phyloP scores from a whole-genome alignment of 2,329 filamentous ascomycete species.

The Dactylella cylindrospora region DNA sequence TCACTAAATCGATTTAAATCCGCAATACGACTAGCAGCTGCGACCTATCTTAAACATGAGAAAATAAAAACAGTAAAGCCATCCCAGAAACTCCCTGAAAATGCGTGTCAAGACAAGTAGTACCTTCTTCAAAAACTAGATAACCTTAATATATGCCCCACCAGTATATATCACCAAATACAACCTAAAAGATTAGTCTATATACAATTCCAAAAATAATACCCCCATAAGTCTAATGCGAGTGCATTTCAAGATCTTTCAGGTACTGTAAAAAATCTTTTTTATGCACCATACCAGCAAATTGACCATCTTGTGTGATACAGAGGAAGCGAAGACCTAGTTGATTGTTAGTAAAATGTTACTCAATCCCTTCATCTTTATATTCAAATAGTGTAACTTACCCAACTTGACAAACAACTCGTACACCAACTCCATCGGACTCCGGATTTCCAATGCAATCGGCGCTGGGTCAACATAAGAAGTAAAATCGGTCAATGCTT shows the following conservation, averaged over 20 bases:
- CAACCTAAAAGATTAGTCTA: too few species aligned
- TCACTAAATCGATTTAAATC: too few species aligned
- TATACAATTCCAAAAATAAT: neutral
- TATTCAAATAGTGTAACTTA: too few species aligned
- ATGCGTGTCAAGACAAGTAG: too few species aligned
- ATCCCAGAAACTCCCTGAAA: too few species aligned
- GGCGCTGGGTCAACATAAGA: conserved; percentile 89
- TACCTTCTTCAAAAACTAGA: too few species aligned
- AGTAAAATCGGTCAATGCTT: conserved; percentile 80
- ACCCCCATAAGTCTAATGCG: conserved; percentile 23
- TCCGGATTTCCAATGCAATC: conserved; percentile 81
- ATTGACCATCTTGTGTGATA: conserved; percentile 78
- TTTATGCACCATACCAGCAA: conserved; percentile 92
- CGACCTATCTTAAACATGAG: too few species aligned
- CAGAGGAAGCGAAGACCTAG: conserved; percentile 84
- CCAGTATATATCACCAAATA: too few species aligned
- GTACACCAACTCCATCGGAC: conserved; percentile 91
- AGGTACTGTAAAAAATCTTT: conserved; percentile 96
- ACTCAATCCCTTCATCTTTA: neutral
- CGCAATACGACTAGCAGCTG: too few species aligned
- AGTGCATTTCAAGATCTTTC: conserved; percentile 67
- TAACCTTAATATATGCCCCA: too few species aligned
- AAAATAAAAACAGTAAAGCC: too few species aligned
- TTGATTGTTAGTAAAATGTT: conserved; percentile 7
- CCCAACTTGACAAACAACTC: conserved; percentile 89